Evolutionary conservation across 2,329 filamentous ascomycete genomes (phyloP).

Genomic region (Exserohilum turcica): DNA sequence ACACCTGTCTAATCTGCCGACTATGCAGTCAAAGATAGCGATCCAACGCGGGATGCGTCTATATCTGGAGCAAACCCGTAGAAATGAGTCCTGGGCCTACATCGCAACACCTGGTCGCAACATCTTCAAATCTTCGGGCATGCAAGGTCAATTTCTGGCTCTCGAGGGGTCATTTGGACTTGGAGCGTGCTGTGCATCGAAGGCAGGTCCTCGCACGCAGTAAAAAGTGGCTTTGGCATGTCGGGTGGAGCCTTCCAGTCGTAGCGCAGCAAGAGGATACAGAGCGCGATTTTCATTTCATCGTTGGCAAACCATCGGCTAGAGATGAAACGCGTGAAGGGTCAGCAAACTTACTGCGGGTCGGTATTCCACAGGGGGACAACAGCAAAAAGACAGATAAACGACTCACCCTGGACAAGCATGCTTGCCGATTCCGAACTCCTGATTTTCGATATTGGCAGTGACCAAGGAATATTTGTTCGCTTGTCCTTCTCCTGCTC

Average conservation of each 20-base stretch:
- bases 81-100: no score
- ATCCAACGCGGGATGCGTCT: no score
- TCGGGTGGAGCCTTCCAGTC: background rate
- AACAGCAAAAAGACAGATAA: background rate
- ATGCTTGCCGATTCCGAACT: constrained; percentile 1
- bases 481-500: background rate
- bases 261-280: background rate
- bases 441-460: background rate
- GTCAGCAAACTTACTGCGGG: background rate
- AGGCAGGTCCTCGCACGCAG: background rate
- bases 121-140: background rate
- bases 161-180: background rate
- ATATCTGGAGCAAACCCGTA: no score
- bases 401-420: background rate
- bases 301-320: constrained; percentile 1
- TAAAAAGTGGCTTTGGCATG: background rate
- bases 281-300: background rate
- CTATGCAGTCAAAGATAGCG: no score
- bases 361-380: no score
- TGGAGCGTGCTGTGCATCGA: background rate
- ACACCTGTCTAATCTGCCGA: no score
- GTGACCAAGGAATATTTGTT: background rate
- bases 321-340: background rate
- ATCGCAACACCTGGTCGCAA: no score
- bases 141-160: background rate